Base-by-base conservation (phyloP, 495 filamentous ascomycete genomes). In the Penicillium flavigenum region DNA sequence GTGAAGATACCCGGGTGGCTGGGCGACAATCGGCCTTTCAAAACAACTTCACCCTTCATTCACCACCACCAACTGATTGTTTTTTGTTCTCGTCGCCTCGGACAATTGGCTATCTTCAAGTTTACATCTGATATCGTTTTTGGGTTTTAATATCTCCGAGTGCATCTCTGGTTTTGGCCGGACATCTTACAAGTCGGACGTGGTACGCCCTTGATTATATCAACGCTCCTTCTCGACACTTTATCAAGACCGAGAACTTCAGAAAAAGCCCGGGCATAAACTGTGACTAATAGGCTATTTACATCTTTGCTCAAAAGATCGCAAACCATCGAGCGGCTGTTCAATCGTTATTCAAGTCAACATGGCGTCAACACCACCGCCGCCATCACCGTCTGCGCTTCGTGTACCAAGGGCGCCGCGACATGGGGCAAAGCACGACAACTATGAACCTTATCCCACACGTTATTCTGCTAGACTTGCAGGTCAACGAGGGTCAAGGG, bases 331-430 rank as follows among this genome's bases (percentile, higher is more conserved):
- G 36, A 44, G 26, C 51, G 26, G 39, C 43, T 52, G 26, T 45
- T 34, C 22, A 45, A 34, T 51, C 36, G 31, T 45, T 6, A 45
- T 29, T 52, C 49, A 20, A 38, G 39, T 46, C 64, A 68, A 54
- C 39, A 86, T 86, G 82, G 74, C 84, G 61, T 74, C 84, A 43
- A 91, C 91, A 60, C 87, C 88, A 39, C 86, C 86, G 17, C 84
- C 84, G 41, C 74, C 79, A 39, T 77, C 79, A 31, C 75, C 76
- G 6, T 61, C 64, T 29, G 26, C 44, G 42, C 68, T 88, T 46
- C 79, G 80, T 56, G 86, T 87, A 39, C 91, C 91, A 47, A 77
- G 83, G 47, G 88, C 91, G 39, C 91, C 91, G 17, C 83, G 81
- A 36, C 83, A 86, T 74, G 88, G 88, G 47, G 68, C 81, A 49